Base-by-base conservation (phyloP, 306 rosid genomes). In the Cucurbita pepo region DNA sequence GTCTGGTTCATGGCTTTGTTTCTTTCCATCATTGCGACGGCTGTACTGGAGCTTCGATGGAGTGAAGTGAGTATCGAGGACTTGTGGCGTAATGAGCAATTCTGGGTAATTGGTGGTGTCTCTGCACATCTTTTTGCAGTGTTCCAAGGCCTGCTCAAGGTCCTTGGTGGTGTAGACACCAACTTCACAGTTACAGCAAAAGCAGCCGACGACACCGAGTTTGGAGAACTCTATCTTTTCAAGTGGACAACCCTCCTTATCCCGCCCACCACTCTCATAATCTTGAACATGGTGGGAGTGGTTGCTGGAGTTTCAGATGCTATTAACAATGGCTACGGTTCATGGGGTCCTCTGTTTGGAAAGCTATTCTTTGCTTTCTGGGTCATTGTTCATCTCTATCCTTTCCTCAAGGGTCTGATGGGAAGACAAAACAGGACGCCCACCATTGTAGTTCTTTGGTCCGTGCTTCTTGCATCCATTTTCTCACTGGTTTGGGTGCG, bases 221-320 rank as follows among this genome's bases (percentile, higher is more conserved):
- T 79, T 11, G 90, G 90, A 50, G 95, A 89, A 55, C 89, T 94
- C 81, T 82, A 90, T 81, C 88, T 84, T 78, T 94, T 85, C 86
- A 94, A 89, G 76, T 94, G 99, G 99, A 91, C 97, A 1, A 79
- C 88, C 6, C 90, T 94, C 56, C 95, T 94, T 56, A 91, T 94
- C 84, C 96, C 96, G 40, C 99, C 99, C 60, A 89, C 97, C 10
- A 86, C 89, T 60, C 89, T 94, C 10, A 85, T 91, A 47, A 86
- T 94, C 82, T 53, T 94, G 81, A 94, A 94, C 77, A 84, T 91
- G 89, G 95, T 91, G 34, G 99, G 92, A 80, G 87, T 91, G 53
- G 96, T 94, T 36, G 97, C 96, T n/a, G 99, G 99, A 76, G 54
- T 94, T 79, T 94, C 99, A 41, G 92, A 88, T 77, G 96, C 99